Evolutionary conservation across 2,329 filamentous ascomycete genomes (phyloP), one percentile per base, ranked within the genome.

Genomic region (Orbilia oligospora): DNA sequence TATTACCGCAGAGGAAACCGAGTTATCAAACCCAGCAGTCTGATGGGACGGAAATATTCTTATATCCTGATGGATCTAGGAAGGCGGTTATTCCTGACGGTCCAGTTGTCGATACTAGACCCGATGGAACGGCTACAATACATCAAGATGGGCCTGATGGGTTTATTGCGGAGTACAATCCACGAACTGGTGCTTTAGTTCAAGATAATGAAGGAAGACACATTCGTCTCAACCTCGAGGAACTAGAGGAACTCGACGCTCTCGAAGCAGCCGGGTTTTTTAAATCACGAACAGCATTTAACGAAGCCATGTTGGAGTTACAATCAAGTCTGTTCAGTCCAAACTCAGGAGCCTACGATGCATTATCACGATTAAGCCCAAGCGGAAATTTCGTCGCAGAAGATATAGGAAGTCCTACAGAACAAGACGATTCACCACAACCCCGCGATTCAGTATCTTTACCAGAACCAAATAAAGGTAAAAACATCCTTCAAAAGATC

Each of bases 51-150:
- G 38, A 58, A 16, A 48, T 69, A 16, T n/a, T 41, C 16, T 4
- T 69, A 20, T 58, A 55, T n/a, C 44, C 66, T 0, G 66, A 69
- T 20, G 66, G 66, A 20, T 58, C 66, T n/a, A 36, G 33, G 5
- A 56, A 69, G 12, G 56, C 44, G 10, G 10, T 46, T 5, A 22
- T 69, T 1, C 51, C 51, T 3, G 51, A 56, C 16, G 66, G 66
- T 2, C 51, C 51, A 4, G 16, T 36, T 3, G 38, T 69, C 3
- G 36, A 58, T 16, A 22, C 58, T 4, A 41, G 38, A 18, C 51
- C 66, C 14, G 66, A 69, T n/a, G 51, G 66, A 6, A 69, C 66
- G 5, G 30, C 66, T 12, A 36, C 33, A 12, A 51, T 51, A 14
- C 38, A 22, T 4, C 66, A 69, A 36, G 24, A 27, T 2, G 66